Evolutionary conservation across 768 basidiomycete genomes (phyloP).

Genomic region (Agrocybe chaxingu): DNA sequence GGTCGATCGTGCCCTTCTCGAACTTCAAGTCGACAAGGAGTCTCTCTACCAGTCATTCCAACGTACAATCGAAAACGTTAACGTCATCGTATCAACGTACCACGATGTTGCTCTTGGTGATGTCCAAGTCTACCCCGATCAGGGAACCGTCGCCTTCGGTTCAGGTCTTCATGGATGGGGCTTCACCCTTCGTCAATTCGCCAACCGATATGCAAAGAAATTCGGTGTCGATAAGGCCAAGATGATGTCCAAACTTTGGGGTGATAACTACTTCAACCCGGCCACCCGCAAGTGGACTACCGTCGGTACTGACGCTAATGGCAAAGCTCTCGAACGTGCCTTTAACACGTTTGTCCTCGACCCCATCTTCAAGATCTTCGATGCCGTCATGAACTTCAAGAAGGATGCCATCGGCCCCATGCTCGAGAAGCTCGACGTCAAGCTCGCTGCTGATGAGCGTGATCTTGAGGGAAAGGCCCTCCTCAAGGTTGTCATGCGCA

Average conservation of each 20-base stretch:
- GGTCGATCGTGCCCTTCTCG: constrained; percentile 98
- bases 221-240: constrained; percentile 99
- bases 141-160: constrained; percentile 97
- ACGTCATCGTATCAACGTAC: constrained; percentile 98
- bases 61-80: constrained; percentile 95
- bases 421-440: constrained; percentile 95
- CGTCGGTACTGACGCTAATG: constrained; percentile 68
- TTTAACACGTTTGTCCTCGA: constrained; percentile 99
- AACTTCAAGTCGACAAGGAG: constrained; percentile 96
- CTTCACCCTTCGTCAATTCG: constrained; percentile 98
- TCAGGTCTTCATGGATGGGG: constrained; percentile 99
- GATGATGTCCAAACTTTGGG: constrained; percentile 98
- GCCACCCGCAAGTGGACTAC: constrained; percentile 95
- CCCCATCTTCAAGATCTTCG: constrained; percentile 98
- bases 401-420: constrained; percentile 82
- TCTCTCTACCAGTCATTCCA: constrained; percentile 96
- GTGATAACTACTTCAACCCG: constrained; percentile 99
- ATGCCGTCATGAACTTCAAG: constrained; percentile 99
- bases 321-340: constrained; percentile 93
- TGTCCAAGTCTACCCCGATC: constrained; percentile 97
- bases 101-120: constrained; percentile 92
- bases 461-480: constrained; percentile 94
- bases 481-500: constrained; percentile 98
- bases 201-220: constrained; percentile 91
- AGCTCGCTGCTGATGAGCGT: constrained; percentile 82